Evolutionary conservation across 345 rosid genomes (phyloP), one percentile per base, ranked within the genome.

Genomic region (Turritis glabra): DNA sequence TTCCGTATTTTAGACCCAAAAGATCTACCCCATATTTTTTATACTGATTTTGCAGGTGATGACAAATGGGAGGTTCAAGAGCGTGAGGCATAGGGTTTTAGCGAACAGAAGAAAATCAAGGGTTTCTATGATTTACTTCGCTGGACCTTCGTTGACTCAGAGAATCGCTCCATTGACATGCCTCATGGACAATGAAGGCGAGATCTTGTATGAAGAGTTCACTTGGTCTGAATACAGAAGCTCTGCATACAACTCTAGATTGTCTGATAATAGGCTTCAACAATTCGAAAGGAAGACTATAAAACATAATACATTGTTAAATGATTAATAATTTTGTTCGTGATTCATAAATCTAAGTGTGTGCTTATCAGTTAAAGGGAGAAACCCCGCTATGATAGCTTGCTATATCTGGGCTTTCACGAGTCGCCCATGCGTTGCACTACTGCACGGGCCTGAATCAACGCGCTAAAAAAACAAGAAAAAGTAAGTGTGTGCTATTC

Each of bases 51-150:
- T 52, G 56, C 50, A 93, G 96, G 98, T 85, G 47, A 83, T 93
- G 95, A 93, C 98, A 15, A 93, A 93, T 77, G 97, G 97, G 56
- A 87, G 89, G 82, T 89, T 93, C 71, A 78, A 79, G 75, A 93
- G 98, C 57, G 96, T 93, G 67, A 88, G 80, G 74, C 98, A 93
- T 64, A 88, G 96, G 58, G 98, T 87, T n/a, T 27, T 93, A 69
- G 76, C 92, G 5, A 87, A 87, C 77, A 51, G 85, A 11, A 27
- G 6, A 2, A 82, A 88, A 71, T 62, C 94, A 19, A 88, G 98
- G 57, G 74, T 88, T 80, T 93, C 98, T 22, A 91, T 84, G 91
- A 87, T 90, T 44, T 93, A 91, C 75, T 93, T 93, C 56, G 92
- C 91, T 19, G 98, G 97, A 38, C 98, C 97, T 27, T 88, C 97